A percentile compares a stretch with the other conserved stretches of the same genome.
phyloP scores from a whole-genome alignment of 768 basidiomycete species.

The Mycena epipterygia region DNA sequence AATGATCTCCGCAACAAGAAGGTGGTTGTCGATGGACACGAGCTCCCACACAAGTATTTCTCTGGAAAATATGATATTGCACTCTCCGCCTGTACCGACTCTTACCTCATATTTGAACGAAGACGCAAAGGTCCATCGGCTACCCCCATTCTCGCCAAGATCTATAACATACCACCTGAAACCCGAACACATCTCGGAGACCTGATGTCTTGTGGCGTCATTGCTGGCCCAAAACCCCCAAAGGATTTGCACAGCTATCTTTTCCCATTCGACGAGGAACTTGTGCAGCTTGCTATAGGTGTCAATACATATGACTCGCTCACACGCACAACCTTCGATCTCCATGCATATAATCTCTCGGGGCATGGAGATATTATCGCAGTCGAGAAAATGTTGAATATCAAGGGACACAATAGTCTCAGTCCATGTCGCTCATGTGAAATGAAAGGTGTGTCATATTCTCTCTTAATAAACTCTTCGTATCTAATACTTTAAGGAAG shows the following conservation, averaged over 20 bases:
- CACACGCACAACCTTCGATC: constrained; percentile 43
- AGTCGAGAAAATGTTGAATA: constrained; percentile 44
- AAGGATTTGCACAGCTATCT: neutral
- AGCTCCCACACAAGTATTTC: constrained; percentile 49
- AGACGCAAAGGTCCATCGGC: neutral
- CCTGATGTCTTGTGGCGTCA: neutral
- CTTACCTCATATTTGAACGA: constrained; percentile 1
- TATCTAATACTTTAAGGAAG: too few relatives aligned
- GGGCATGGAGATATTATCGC: constrained; percentile 49
- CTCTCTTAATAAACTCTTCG: too few relatives aligned
- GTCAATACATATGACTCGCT: neutral
- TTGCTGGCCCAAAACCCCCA: neutral
- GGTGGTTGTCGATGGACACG: constrained; percentile 46
- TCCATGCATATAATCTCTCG: constrained; percentile 45
- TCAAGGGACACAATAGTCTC: constrained; percentile 54
- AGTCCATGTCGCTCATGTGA: constrained; percentile 52
- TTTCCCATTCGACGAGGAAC: neutral
- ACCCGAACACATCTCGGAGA: neutral
- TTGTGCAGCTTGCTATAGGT: neutral
- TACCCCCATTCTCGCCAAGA: neutral
- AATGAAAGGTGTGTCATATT: constrained; percentile 46
- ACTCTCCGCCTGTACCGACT: constrained; percentile 35
- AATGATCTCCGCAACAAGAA: constrained; percentile 31
- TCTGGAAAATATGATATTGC: constrained; percentile 56
- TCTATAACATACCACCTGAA: neutral